Conservation (phyloP, 371 early-diverging fungal genomes). For the Zopfochytrium polystomum region DNA sequence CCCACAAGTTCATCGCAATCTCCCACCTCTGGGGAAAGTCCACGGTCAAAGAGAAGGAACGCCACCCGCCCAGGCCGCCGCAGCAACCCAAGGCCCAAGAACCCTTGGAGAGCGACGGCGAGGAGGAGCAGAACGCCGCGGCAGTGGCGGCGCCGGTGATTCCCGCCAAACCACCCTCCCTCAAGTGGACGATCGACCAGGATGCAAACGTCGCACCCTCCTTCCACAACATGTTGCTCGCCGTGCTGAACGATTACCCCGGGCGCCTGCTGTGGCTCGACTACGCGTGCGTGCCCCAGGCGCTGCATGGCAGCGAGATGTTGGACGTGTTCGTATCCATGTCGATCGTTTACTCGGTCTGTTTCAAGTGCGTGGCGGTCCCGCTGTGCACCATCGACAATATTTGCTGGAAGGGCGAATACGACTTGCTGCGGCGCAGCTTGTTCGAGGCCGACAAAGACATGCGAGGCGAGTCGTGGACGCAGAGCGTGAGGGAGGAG, state of each 20-base stretch:
- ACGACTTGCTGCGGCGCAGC: neutral
- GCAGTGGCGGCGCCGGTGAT: neutral
- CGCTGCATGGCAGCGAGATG: neutral
- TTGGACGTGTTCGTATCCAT: constrained; percentile 3
- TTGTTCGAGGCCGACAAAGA: constrained; percentile 1
- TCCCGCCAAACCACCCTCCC: neutral
- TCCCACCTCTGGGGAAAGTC: constrained; percentile 9
- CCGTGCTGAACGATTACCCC: no score
- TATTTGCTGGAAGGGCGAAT: neutral
- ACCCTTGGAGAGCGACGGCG: neutral
- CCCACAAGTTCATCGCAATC: constrained; percentile 5
- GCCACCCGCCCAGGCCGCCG: no score
- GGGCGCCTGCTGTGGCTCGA: constrained; percentile 5
- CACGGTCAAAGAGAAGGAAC: constrained; percentile 1
- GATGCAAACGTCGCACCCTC: neutral
- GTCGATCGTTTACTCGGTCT: constrained; percentile 3
- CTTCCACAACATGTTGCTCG: neutral
- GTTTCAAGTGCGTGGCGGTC: constrained; percentile 3
- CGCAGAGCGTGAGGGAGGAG: neutral
- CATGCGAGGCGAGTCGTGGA: constrained; percentile 1
- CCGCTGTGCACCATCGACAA: neutral
- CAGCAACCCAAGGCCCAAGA: neutral
- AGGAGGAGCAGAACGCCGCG: neutral
- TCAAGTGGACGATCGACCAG: constrained; percentile 7
- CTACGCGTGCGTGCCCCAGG: constrained; percentile 5